Conservation (phyloP, 2,329 filamentous ascomycete genomes). For the Diaporthe sp. region DNA sequence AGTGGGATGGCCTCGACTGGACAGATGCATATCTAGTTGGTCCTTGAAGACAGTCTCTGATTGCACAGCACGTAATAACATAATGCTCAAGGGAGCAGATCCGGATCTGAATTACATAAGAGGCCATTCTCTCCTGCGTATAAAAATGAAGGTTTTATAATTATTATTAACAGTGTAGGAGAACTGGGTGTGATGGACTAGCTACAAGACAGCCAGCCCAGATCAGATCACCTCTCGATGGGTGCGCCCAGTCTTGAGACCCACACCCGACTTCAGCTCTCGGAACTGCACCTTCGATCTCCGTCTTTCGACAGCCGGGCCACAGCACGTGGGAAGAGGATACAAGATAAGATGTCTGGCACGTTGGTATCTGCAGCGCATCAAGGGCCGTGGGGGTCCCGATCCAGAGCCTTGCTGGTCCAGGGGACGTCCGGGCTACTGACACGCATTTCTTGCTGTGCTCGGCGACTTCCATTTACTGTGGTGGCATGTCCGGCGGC, state of each 20-base stretch:
- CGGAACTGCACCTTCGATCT: background rate
- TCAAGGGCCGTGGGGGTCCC: background rate
- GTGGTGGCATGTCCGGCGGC: background rate
- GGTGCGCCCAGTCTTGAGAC: background rate
- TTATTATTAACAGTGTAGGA: background rate
- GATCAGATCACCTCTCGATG: background rate
- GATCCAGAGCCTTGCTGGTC: background rate
- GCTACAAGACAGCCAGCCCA: background rate
- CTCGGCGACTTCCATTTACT: background rate
- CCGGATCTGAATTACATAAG: background rate
- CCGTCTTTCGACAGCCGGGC: background rate
- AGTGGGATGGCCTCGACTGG: background rate
- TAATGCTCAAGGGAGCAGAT: background rate
- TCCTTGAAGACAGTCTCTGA: background rate
- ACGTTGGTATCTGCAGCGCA: background rate
- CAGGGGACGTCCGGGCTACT: background rate
- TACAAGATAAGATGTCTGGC: background rate
- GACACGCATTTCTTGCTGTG: background rate
- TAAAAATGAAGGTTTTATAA: background rate
- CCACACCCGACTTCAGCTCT: background rate
- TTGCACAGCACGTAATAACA: background rate
- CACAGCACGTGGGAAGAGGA: conserved; percentile 1
- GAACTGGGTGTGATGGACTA: background rate
- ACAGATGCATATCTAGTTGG: background rate
- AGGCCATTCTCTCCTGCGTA: background rate